Percentiles rank a stretch among this genome's conserved stretches.
These are phyloP conservation scores for Mychonastes homosphaera DNA, from an alignment of 139 green algal genomes.

Conservation along the genomic window DNA sequence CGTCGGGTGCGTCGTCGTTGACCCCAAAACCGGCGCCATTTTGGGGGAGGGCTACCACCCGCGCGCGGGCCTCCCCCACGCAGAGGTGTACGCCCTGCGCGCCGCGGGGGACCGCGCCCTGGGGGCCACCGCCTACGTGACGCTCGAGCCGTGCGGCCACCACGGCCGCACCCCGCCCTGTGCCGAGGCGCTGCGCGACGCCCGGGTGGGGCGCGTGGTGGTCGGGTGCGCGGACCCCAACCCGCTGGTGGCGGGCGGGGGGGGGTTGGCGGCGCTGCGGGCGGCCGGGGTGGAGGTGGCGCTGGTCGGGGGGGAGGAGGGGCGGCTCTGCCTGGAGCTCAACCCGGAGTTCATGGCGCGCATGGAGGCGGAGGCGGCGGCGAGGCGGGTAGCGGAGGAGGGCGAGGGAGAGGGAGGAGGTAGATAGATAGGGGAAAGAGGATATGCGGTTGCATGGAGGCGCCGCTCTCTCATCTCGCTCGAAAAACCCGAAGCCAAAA, in stretches of 20 bases:
- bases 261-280: conserved; percentile 53
- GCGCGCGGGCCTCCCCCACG: conserved; percentile 88
- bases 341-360: conserved; percentile 80
- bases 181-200: conserved; percentile 75
- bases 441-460: too few relatives aligned
- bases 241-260: conserved; percentile 67
- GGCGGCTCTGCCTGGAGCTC: conserved; percentile 41
- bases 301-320: conserved; percentile 50
- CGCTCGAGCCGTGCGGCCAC: conserved; percentile 96
- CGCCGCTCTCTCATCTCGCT: too few relatives aligned
- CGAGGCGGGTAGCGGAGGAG: neutral
- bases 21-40: neutral
- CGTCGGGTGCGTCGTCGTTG: conserved; percentile 92
- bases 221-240: conserved; percentile 82
- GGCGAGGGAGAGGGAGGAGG: too few relatives aligned
- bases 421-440: too few relatives aligned
- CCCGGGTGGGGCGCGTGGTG: conserved; percentile 66
- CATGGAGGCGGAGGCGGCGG: conserved; percentile 41
- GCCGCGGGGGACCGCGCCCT: conserved; percentile 56
- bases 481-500: too few relatives aligned
- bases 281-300: conserved; percentile 56
- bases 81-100: conserved; percentile 92
- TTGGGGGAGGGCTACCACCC: conserved; percentile 93
- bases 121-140: conserved; percentile 95
- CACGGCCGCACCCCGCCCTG: conserved; percentile 90